Evolutionary conservation across 495 filamentous ascomycete genomes (phyloP).

Genomic region (Oidiodendron maius): DNA sequence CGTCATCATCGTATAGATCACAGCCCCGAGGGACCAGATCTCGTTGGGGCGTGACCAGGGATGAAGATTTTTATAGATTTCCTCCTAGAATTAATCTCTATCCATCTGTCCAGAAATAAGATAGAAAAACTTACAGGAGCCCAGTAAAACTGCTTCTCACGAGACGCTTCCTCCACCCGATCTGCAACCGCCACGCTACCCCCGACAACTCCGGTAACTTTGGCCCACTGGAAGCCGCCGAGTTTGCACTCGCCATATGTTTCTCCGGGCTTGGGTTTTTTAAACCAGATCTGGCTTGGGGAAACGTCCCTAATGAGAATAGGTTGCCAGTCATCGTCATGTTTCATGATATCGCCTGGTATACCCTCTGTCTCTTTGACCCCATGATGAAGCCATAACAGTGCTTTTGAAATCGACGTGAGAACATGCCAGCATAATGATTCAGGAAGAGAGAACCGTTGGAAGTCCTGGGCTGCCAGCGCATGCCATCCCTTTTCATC

Average conservation of each 20-base stretch:
- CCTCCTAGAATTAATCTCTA: constrained; percentile 9
- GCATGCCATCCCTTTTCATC: constrained; percentile 9
- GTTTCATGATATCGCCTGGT: constrained; percentile 9
- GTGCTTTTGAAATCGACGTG: constrained; percentile 8
- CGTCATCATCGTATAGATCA: constrained; percentile 35
- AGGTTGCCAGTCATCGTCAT: constrained; percentile 35
- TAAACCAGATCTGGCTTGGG: constrained; percentile 37
- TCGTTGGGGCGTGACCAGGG: constrained; percentile 28
- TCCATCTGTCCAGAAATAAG: neutral
- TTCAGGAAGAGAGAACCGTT: constrained; percentile 20
- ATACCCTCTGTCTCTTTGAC: constrained; percentile 19
- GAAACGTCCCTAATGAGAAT: constrained; percentile 37
- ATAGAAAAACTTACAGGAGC: constrained; percentile 8
- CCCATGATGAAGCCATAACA: constrained; percentile 21
- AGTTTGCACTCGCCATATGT: constrained; percentile 43
- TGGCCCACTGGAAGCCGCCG: constrained; percentile 32
- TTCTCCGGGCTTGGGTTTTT: constrained; percentile 35
- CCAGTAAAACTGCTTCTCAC: constrained; percentile 13
- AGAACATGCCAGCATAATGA: constrained; percentile 22
- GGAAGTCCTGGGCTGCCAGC: constrained; percentile 12
- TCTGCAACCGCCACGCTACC: constrained; percentile 2
- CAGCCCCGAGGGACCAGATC: constrained; percentile 28
- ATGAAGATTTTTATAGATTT: constrained; percentile 17
- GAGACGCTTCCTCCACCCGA: constrained; percentile 2
- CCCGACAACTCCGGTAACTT: constrained; percentile 26